Percentiles rank a stretch among this genome's conserved stretches.
Evolutionary conservation across 2,329 filamentous ascomycete genomes (phyloP).

Genomic region (Didymella keratinophila): DNA sequence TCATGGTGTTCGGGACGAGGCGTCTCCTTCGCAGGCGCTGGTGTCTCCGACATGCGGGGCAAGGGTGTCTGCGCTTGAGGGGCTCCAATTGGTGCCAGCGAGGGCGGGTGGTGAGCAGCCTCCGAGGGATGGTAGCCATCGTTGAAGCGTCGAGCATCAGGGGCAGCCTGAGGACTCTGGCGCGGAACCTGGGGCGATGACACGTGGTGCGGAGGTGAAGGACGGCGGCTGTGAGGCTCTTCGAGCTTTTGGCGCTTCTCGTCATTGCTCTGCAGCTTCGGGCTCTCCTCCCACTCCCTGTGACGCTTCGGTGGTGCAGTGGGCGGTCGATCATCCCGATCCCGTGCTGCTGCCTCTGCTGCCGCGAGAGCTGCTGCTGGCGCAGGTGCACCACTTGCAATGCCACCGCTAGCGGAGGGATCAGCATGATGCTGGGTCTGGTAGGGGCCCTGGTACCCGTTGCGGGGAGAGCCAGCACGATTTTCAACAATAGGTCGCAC

Average conservation of each 20-base stretch:
- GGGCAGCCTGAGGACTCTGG: slow-evolving; percentile 73
- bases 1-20: slow-evolving; percentile 65
- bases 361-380: slow-evolving; percentile 71
- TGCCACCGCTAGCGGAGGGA: slow-evolving; percentile 62
- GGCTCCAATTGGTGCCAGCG: slow-evolving; percentile 60
- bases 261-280: slow-evolving; percentile 84
- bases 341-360: slow-evolving; percentile 72
- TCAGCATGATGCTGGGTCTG: slow-evolving; percentile 71
- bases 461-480: slow-evolving; percentile 89
- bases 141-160: slow-evolving; percentile 69
- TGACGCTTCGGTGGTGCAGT: slow-evolving; percentile 80
- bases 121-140: slow-evolving; percentile 92
- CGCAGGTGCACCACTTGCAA: slow-evolving; percentile 72
- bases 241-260: slow-evolving; percentile 87
- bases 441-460: slow-evolving; percentile 83
- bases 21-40: slow-evolving; percentile 25
- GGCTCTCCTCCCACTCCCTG: slow-evolving; percentile 90
- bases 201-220: slow-evolving; percentile 57
- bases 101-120: slow-evolving; percentile 82
- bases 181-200: slow-evolving; percentile 69
- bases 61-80: slow-evolving; percentile 52
- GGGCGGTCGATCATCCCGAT: slow-evolving; percentile 74
- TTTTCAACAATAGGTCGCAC: slow-evolving; percentile 83
- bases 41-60: slow-evolving; percentile 59
- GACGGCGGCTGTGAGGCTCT: slow-evolving; percentile 78